phyloP scores from a whole-genome alignment of 805 yeast species.

The Starmerella ratchasimensis region DNA sequence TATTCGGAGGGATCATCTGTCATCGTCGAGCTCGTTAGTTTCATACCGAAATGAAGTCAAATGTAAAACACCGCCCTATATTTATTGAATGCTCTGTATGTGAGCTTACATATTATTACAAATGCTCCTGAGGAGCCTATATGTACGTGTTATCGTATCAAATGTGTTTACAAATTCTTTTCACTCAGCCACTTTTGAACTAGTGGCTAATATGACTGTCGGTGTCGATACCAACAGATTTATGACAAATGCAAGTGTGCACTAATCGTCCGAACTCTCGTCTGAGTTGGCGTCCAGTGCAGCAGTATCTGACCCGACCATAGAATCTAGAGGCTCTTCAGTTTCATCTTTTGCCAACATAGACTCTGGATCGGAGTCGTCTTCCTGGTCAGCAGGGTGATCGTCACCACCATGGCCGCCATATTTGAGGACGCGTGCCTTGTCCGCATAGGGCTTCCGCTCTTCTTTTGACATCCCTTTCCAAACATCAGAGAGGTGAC shows the following conservation, averaged over 20 bases:
- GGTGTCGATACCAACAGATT: too few species aligned
- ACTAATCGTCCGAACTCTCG: too few species aligned
- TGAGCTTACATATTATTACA: too few species aligned
- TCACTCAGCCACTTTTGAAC: too few species aligned
- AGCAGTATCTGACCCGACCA: background rate
- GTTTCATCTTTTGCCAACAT: slow-evolving; percentile 10
- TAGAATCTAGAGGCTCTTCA: slow-evolving; percentile 8
- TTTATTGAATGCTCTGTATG: background rate
- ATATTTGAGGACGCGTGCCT: slow-evolving; percentile 14
- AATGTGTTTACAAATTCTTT: too few species aligned
- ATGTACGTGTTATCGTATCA: too few species aligned
- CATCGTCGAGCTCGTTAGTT: slow-evolving; percentile 29
- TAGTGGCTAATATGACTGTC: too few species aligned
- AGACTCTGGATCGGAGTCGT: slow-evolving; percentile 1
- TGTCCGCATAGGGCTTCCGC: slow-evolving; percentile 17
- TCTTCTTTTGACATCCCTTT: slow-evolving; percentile 44
- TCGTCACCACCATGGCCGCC: slow-evolving; percentile 6
- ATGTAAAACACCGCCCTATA: background rate
- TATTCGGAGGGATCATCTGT: slow-evolving; percentile 18
- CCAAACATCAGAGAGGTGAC: slow-evolving; percentile 45
- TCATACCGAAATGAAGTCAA: slow-evolving; percentile 12
- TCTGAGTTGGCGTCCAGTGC: too few species aligned
- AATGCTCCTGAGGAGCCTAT: too few species aligned
- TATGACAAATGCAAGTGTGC: too few species aligned
- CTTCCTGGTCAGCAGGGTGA: slow-evolving; percentile 11